Evolutionary conservation across 2,329 filamentous ascomycete genomes (phyloP).

Genomic region (Pyricularia pennisetigena): DNA sequence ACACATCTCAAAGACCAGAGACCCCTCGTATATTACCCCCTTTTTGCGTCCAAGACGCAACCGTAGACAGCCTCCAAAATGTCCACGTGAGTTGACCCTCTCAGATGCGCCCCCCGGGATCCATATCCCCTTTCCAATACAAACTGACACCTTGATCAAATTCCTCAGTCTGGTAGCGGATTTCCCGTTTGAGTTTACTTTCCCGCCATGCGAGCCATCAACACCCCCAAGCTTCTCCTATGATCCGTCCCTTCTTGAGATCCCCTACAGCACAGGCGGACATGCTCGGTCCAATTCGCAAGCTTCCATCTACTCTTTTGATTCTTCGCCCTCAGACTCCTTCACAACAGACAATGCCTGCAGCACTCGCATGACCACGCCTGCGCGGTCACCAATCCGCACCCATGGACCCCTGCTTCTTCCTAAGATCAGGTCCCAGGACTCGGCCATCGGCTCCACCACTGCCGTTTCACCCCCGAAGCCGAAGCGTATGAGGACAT

Average conservation of each 20-base stretch:
- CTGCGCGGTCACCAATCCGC: constrained; percentile 58
- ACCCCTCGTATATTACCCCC: not conserved
- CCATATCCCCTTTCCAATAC: constrained; percentile 2
- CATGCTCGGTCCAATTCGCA: constrained; percentile 52
- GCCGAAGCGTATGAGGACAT: constrained; percentile 48
- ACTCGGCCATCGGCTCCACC: constrained; percentile 61
- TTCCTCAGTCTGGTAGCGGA: constrained; percentile 47
- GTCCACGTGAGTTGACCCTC: constrained; percentile 28
- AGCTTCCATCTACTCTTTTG: constrained; percentile 56
- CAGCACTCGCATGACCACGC: constrained; percentile 58
- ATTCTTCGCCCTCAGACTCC: constrained; percentile 57
- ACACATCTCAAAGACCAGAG: not conserved
- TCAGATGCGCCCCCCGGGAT: not conserved
- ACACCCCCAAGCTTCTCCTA: constrained; percentile 44
- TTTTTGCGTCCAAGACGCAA: not conserved
- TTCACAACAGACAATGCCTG: constrained; percentile 25
- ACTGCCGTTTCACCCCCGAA: constrained; percentile 33
- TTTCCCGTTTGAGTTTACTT: constrained; percentile 52
- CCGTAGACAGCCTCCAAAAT: constrained; percentile 19
- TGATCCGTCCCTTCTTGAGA: constrained; percentile 45
- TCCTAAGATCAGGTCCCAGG: constrained; percentile 78
- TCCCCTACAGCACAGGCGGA: constrained; percentile 33
- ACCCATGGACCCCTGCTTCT: constrained; percentile 73
- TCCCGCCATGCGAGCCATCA: constrained; percentile 40
- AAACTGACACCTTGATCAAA: constrained; percentile 2